Percentiles rank a stretch among this genome's conserved stretches.
phyloP scores from a whole-genome alignment of 495 filamentous ascomycete species.

The Friedmanniomyces simplex region DNA sequence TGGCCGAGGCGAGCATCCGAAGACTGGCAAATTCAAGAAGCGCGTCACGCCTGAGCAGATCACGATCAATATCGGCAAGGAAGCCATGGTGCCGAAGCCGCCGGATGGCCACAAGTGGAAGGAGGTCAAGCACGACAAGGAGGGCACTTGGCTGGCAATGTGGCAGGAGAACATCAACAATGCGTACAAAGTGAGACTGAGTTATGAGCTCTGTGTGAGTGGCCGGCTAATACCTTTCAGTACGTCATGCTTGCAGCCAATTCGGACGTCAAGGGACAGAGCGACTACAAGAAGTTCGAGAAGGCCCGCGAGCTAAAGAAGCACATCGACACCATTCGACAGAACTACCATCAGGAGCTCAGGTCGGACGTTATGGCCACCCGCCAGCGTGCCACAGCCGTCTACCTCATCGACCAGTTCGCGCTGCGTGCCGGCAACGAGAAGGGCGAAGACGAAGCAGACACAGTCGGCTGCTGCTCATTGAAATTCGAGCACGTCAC shows the following conservation, averaged over 20 bases:
- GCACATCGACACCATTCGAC: slow-evolving; percentile 80
- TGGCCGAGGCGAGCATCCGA: slow-evolving; percentile 93
- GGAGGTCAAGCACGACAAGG: slow-evolving; percentile 89
- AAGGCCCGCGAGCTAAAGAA: slow-evolving; percentile 96
- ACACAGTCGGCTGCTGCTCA: slow-evolving; percentile 96
- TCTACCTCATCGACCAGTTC: slow-evolving; percentile 94
- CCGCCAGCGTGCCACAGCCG: slow-evolving; percentile 87
- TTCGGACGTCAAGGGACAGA: slow-evolving; percentile 91
- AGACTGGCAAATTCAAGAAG: slow-evolving; percentile 89
- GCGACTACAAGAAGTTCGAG: slow-evolving; percentile 96
- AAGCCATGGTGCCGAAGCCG: slow-evolving; percentile 68
- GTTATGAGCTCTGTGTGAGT: too few relatives aligned
- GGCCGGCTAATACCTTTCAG: neutral
- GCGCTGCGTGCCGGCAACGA: slow-evolving; percentile 97
- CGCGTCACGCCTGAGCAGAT: slow-evolving; percentile 89
- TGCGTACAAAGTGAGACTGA: slow-evolving; percentile 57
- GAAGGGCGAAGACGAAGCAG: slow-evolving; percentile 95
- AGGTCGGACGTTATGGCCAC: slow-evolving; percentile 84
- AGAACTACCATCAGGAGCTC: slow-evolving; percentile 77
- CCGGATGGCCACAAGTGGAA: slow-evolving; percentile 94
- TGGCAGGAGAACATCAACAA: slow-evolving; percentile 99
- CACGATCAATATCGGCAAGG: slow-evolving; percentile 95
- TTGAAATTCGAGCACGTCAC: slow-evolving; percentile 93
- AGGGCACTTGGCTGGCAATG: slow-evolving; percentile 96
- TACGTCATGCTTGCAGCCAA: slow-evolving; percentile 99